Conservation (phyloP, 768 basidiomycete species). For the Dendrothele bispora region DNA sequence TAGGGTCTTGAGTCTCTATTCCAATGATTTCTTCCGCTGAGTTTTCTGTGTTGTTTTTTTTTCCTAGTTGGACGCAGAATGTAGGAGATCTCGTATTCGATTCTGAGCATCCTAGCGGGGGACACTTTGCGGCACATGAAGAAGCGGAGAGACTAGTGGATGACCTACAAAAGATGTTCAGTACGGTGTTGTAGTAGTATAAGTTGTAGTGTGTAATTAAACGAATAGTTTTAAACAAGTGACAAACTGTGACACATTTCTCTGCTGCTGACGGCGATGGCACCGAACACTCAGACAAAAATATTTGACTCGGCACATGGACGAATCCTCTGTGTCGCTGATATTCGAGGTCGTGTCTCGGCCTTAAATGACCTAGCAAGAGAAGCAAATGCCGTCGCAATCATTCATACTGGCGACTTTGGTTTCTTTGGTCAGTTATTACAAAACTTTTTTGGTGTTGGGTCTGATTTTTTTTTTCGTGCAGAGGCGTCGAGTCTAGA, state of each 20-base stretch:
- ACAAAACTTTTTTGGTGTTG: constrained; percentile 17
- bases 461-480: constrained; percentile 12
- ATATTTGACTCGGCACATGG: constrained; percentile 79
- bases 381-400: constrained; percentile 85
- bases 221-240: no score
- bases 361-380: constrained; percentile 88
- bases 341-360: constrained; percentile 86
- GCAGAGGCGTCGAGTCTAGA: constrained; percentile 79
- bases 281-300: constrained; percentile 70
- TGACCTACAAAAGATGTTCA: neutral
- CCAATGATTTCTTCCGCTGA: neutral
- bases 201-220: no score
- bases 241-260: no score
- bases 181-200: no score
- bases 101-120: constrained; percentile 30
- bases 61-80: neutral
- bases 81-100: constrained; percentile 31
- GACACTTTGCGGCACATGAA: constrained; percentile 33
- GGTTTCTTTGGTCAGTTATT: constrained; percentile 85
- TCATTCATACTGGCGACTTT: constrained; percentile 99
- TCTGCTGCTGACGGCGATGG: no score
- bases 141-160: neutral
- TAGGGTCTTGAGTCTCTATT: constrained; percentile 15
- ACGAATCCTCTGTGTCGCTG: constrained; percentile 92
- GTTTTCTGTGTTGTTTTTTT: neutral